Conservation (phyloP, 805 yeast species). For the Kurtzmaniella cleridarum region DNA sequence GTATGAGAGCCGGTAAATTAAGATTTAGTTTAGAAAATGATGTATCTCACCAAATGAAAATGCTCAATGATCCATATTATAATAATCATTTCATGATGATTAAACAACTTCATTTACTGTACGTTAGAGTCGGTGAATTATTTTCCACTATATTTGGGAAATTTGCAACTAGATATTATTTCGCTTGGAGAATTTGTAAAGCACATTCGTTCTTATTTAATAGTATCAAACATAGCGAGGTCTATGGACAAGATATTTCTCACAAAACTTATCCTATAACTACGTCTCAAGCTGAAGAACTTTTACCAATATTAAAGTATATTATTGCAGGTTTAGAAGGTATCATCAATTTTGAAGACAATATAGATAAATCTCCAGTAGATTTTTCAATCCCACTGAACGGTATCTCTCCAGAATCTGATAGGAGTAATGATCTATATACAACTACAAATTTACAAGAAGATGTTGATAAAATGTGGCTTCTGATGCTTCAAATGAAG, state of each 20-base stretch:
- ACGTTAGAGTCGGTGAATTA: conserved; percentile 6
- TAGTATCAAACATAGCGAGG: conserved; percentile 23
- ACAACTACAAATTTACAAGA: background rate
- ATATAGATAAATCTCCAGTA: background rate
- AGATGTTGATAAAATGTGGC: conserved; percentile 25
- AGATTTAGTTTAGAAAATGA: conserved; percentile 10
- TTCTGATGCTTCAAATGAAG: conserved; percentile 21
- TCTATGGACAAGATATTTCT: conserved; percentile 7
- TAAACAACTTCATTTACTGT: conserved; percentile 1
- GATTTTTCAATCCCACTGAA: background rate
- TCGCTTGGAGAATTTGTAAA: conserved; percentile 61
- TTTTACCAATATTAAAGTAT: conserved; percentile 2
- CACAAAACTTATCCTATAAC: conserved; percentile 3
- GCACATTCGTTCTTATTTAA: conserved; percentile 41
- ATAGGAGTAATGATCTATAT: background rate
- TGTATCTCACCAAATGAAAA: conserved; percentile 6
- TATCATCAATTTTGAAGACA: conserved; percentile 7
- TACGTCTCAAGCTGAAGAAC: conserved; percentile 9
- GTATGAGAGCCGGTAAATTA: conserved; percentile 14
- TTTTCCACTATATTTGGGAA: conserved; percentile 19
- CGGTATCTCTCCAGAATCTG: background rate
- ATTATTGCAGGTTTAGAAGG: conserved; percentile 2
- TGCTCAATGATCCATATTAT: conserved; percentile 9
- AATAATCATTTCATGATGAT: conserved; percentile 4
- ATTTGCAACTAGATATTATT: conserved; percentile 51